Evolutionary conservation across 2,329 filamentous ascomycete species (phyloP).

Genomic region (Diaporthe ampelina): DNA sequence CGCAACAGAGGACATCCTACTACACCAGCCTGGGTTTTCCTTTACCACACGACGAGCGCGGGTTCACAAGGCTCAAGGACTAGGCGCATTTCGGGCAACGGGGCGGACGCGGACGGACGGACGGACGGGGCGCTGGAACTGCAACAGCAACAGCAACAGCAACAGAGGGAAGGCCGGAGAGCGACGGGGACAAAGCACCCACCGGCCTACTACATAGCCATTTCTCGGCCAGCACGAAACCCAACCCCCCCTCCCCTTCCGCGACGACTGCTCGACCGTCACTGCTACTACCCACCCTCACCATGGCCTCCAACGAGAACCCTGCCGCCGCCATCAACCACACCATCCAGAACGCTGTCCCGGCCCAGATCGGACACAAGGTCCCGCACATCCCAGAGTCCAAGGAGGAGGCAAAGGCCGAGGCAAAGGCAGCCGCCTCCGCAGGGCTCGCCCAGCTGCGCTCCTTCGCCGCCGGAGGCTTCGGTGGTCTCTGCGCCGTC

Average conservation of each 20-base stretch:
- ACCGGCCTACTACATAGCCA: not conserved
- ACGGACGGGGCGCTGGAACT: slow-evolving; percentile 13
- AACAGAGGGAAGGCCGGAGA: slow-evolving; percentile 10
- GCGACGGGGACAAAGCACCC: slow-evolving; percentile 13
- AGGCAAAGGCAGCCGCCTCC: slow-evolving; percentile 57
- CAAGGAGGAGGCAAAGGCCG: slow-evolving; percentile 59
- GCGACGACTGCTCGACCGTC: not conserved
- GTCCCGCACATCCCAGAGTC: slow-evolving; percentile 61
- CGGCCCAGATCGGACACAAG: slow-evolving; percentile 53
- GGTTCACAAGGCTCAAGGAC: not conserved
- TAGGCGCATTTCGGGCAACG: slow-evolving; percentile 28
- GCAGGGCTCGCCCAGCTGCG: slow-evolving; percentile 71
- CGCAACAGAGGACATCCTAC: not conserved
- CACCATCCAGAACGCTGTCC: slow-evolving; percentile 51
- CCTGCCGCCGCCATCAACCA: slow-evolving; percentile 51
- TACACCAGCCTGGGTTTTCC: too few species aligned
- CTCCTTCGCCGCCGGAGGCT: slow-evolving; percentile 89
- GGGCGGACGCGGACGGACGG: slow-evolving; percentile 30
- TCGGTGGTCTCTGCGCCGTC: slow-evolving; percentile 94
- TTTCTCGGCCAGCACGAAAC: not conserved
- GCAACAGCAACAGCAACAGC: too few species aligned
- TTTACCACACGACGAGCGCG: not conserved
- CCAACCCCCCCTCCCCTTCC: too few species aligned
- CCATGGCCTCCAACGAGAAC: slow-evolving; percentile 38
- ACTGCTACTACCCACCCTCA: not conserved